Evolutionary conservation across 2,329 filamentous ascomycete genomes (phyloP), one percentile per base, ranked within the genome.

Genomic region (Madurella fahalii): DNA sequence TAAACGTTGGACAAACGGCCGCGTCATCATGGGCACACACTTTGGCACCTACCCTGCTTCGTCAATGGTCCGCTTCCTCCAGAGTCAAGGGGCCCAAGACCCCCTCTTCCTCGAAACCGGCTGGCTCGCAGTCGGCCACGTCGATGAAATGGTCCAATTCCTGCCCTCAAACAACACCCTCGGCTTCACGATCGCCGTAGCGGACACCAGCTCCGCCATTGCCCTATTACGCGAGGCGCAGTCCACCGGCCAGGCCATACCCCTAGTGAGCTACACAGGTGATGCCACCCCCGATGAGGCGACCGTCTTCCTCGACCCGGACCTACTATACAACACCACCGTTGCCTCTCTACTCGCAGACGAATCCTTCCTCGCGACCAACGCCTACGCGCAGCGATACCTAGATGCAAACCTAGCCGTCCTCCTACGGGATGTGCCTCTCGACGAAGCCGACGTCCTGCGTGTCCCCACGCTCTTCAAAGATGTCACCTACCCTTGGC

Each of bases 131-230:
- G 40, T 53, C 39, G 45, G 51, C 45, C 51, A 53, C 45, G 51
- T 53, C 15, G 51, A 53, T 44, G 51, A 53, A 7, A 40, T 53
- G 31, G 51, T 53, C 16, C 45, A 53, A n/a, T 48, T 53, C 40
- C 15, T 53, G 2, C 45, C 51, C 2, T 25, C 51, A 30, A 53
- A 31, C 30, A 48, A 4, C 11, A 40, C 8, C 25, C 39, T 42
- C 12, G 30, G 45, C 31, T 53, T 53, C 40, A 48, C 45, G 11
- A 39, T 53, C 20, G 45, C 51, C 40, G n/a, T 53, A 1, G 44
- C 45, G 11, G 39, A 48, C 32, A 53, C 51, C 45, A 44, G 17
- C 17, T 39, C 45, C n/a, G 45, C 51, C 8, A n/a, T 44, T 11
- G 1, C 39, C 45, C 51, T 48, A 7, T 40, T 53, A 2, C 45